Percentiles rank a stretch among this genome's conserved stretches.
Conservation (phyloP, 345 rosid genomes). For the Eutrema yunnanense region DNA sequence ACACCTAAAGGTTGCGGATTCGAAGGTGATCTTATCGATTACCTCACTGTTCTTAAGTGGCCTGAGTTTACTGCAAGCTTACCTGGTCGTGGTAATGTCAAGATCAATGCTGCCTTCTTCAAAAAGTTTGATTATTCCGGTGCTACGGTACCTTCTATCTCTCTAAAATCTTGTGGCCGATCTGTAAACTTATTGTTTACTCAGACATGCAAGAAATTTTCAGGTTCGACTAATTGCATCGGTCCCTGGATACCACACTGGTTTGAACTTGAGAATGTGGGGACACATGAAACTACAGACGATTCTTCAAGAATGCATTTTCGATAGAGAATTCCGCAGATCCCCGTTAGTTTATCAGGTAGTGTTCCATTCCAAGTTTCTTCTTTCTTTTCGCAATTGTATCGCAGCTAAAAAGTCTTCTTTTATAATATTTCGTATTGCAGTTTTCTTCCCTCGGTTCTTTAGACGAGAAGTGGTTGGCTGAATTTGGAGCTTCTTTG, state of each 20-base stretch:
- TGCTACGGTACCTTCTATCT: conserved; percentile 46
- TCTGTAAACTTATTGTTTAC: neutral
- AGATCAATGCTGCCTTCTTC: conserved; percentile 72
- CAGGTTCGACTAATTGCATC: conserved; percentile 85
- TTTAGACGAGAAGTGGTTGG: conserved; percentile 91
- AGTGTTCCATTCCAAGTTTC: neutral
- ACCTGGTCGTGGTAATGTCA: conserved; percentile 53
- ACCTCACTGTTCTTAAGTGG: conserved; percentile 84
- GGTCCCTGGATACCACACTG: conserved; percentile 92
- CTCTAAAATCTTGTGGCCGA: neutral
- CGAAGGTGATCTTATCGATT: conserved; percentile 79
- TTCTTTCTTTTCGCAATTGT: neutral
- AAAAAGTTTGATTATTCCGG: conserved; percentile 66
- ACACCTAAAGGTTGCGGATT: conserved; percentile 47
- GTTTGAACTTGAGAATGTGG: conserved; percentile 71
- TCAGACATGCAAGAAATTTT: conserved; percentile 4
- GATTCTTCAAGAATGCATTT: conserved; percentile 67
- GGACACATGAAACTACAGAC: conserved; percentile 85
- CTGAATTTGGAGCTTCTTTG: conserved; percentile 75
- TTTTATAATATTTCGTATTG: neutral
- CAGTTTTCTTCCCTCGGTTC: conserved; percentile 98
- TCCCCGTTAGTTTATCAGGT: conserved; percentile 96
- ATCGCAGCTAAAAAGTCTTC: neutral
- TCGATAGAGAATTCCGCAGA: conserved; percentile 64
- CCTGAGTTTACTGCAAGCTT: conserved; percentile 63